Evolutionary conservation across 108 stramenopile species (phyloP).

Genomic region (Nitzschia sp.): DNA sequence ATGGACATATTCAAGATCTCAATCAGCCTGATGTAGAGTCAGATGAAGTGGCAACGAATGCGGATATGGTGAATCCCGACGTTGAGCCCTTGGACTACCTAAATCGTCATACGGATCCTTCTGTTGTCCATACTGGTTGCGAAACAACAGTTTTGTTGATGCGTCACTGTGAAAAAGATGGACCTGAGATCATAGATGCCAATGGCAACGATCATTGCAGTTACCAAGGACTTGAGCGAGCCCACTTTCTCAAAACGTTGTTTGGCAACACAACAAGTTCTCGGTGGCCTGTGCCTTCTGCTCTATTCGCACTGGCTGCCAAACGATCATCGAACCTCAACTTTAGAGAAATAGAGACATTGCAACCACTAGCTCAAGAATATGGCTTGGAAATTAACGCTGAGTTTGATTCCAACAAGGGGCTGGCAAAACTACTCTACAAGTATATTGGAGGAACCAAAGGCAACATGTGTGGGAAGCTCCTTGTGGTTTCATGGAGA

Average conservation of each 20-base stretch:
- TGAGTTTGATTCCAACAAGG: conserved; percentile 2
- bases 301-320: conserved; percentile 36
- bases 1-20: background rate
- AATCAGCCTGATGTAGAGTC: too few species aligned
- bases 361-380: conserved; percentile 38
- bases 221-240: conserved; percentile 45
- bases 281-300: conserved; percentile 44
- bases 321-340: conserved; percentile 36
- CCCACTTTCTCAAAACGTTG: conserved; percentile 33
- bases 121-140: conserved; percentile 34
- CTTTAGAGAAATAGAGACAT: conserved; percentile 49
- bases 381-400: conserved; percentile 21
- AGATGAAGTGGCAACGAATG: too few species aligned
- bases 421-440: conserved; percentile 22
- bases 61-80: background rate
- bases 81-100: background rate
- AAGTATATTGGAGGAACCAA: conserved; percentile 6
- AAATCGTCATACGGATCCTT: background rate
- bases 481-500: conserved; percentile 45
- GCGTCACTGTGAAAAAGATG: conserved; percentile 58
- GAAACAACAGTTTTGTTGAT: conserved; percentile 49
- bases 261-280: conserved; percentile 28
- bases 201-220: conserved; percentile 45
- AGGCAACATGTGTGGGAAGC: conserved; percentile 39
- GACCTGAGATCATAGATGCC: conserved; percentile 23